Conservation (phyloP, 2,329 filamentous ascomycete genomes). For the Chalara sp. region DNA sequence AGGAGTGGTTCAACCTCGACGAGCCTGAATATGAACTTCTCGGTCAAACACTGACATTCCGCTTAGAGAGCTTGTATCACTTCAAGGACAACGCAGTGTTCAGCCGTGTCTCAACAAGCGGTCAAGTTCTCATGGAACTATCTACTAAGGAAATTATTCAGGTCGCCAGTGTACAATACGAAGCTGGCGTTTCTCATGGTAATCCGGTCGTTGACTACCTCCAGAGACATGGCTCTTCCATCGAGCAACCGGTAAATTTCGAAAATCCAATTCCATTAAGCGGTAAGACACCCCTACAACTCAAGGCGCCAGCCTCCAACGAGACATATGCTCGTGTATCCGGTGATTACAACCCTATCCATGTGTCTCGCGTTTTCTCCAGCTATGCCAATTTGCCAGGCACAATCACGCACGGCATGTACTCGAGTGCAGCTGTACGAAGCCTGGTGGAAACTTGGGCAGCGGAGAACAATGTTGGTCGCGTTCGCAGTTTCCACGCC, state of each 20-base stretch:
- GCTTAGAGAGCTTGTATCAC: slow-evolving; percentile 80
- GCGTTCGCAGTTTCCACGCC: slow-evolving; percentile 94
- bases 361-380: slow-evolving; percentile 94
- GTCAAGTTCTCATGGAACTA: slow-evolving; percentile 87
- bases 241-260: slow-evolving; percentile 94
- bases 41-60: slow-evolving; percentile 92
- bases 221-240: slow-evolving; percentile 79
- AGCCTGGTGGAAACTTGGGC: slow-evolving; percentile 98
- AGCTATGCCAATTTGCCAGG: slow-evolving; percentile 92
- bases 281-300: slow-evolving; percentile 79
- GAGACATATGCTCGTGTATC: slow-evolving; percentile 97
- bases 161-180: slow-evolving; percentile 94
- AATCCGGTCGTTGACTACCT: slow-evolving; percentile 98
- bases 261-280: slow-evolving; percentile 95
- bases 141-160: slow-evolving; percentile 97
- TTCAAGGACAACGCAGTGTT: slow-evolving; percentile 95
- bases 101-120: slow-evolving; percentile 84
- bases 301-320: slow-evolving; percentile 91
- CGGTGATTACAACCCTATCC: slow-evolving; percentile 97
- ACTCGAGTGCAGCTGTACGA: slow-evolving; percentile 92
- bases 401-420: slow-evolving; percentile 99
- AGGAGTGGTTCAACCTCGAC: slow-evolving; percentile 92
- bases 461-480: slow-evolving; percentile 95
- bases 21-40: slow-evolving; percentile 82
- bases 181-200: slow-evolving; percentile 82